Base-by-base conservation (phyloP, 345 rosid species). In the Eutrema yunnanense region DNA sequence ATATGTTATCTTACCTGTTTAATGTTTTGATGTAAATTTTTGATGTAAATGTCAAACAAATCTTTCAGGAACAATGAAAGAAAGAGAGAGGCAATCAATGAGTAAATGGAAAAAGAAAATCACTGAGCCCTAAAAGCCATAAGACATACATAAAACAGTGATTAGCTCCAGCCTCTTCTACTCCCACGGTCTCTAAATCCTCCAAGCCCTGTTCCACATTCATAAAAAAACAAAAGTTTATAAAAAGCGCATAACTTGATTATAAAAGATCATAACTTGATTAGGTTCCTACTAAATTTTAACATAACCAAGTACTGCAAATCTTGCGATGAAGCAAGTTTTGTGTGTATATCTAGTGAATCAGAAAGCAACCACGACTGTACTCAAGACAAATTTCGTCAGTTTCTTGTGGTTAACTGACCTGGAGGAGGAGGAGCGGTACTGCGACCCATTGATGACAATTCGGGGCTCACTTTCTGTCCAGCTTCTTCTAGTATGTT, bases 401-500 rank as follows among this genome's bases (percentile, higher is more conserved):
- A 32, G 27, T 62, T 51, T 34, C 10, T 16, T 12, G 14, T 51
- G 62, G 62, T 19, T 11, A 61, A 81, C 88, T 70, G 53, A 95
- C 99, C 96, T 83, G 96, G 78, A 37, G 90, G 90, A 13, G 89
- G 94, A 75, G 96, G 95, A 63, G 95, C 98, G 2, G 94, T 92
- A 54, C 91, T 92, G 37, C 92, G 98, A 36, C 97, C 98, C 99
- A 96, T 96, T 49, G 97, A 87, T 10, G 95, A 89, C 81, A 96
- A 78, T 69, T 96, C 95, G 1, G 87, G 84, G 65, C 91, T 86
- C 66, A 96, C 92, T 80, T 87, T 96, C 83, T 96, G 99, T 50
- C 98, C 96, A 70, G 99, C 99, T 87, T 92, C 98, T 86, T 92
- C 81, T 9, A 96, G 91, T 80, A 96, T 87, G 82, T 79, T 79